phyloP scores from a whole-genome alignment of 148 eudicot genomes.

The Chenopodium formosanum region DNA sequence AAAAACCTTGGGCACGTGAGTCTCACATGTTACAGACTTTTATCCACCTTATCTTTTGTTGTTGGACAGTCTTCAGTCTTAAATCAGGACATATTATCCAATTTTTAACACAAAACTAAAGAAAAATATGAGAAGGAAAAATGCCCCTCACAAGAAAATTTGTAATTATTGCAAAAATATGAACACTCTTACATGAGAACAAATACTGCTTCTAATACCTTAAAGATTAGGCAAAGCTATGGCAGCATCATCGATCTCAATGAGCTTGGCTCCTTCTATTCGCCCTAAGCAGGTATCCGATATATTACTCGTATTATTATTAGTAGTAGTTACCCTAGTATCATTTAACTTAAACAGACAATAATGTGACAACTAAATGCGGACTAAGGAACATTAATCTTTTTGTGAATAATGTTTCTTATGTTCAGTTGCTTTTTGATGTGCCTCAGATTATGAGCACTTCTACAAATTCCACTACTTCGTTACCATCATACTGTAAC shows the following conservation, averaged over 20 bases:
- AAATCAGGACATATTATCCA: conserved; percentile 11
- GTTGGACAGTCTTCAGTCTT: conserved; percentile 26
- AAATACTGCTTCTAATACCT: not conserved
- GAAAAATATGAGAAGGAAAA: not conserved
- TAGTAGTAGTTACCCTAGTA: too few relatives aligned
- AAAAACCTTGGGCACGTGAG: not conserved
- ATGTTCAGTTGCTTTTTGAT: not conserved
- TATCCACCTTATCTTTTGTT: conserved; percentile 30
- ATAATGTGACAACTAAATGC: not conserved
- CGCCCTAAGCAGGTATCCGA: conserved; percentile 36
- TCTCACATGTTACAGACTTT: conserved; percentile 9
- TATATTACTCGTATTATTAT: too few relatives aligned
- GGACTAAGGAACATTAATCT: too few relatives aligned
- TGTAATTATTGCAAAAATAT: not conserved
- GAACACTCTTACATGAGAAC: conserved; percentile 7
- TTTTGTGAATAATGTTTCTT: too few relatives aligned
- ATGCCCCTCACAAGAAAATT: not conserved
- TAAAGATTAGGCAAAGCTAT: conserved; percentile 12
- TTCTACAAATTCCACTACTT: conserved; percentile 9
- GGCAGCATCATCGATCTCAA: conserved; percentile 58
- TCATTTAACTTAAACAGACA: not conserved
- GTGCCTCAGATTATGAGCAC: conserved; percentile 13
- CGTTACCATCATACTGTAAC: not conserved
- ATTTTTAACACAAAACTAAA: not conserved
- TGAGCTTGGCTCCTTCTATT: conserved; percentile 41